Conservation (phyloP, 345 rosid genomes). For the Syzygium jambos region DNA sequence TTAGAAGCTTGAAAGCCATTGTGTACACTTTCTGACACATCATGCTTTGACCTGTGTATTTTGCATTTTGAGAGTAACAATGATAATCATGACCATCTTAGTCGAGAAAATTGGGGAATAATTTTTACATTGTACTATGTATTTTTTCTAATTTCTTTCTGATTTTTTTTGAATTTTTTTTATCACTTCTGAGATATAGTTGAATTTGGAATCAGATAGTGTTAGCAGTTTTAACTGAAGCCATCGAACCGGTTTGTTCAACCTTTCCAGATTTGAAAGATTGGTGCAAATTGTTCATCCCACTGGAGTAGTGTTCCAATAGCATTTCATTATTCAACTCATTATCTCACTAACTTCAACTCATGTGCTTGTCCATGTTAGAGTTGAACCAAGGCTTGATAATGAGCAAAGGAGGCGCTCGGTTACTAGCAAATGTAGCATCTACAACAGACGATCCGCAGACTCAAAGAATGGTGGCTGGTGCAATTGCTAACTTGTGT, state of each 20-base stretch:
- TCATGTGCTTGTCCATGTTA: conserved; percentile 10
- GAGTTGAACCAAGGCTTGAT: conserved; percentile 78
- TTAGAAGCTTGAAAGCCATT: background rate
- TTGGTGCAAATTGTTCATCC: background rate
- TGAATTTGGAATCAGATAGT: background rate
- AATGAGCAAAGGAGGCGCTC: conserved; percentile 85
- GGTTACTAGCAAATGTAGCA: conserved; percentile 64
- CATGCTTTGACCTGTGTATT: background rate
- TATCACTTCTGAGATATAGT: background rate
- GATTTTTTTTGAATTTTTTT: background rate
- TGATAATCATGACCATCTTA: background rate
- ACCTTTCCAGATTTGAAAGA: background rate
- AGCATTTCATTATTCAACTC: background rate
- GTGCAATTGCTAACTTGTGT: conserved; percentile 87
- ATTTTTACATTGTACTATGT: background rate
- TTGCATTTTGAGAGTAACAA: background rate
- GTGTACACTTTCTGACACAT: background rate
- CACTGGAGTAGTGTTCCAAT: background rate
- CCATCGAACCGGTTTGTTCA: background rate
- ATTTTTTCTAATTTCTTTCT: background rate
- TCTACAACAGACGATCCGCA: conserved; percentile 75
- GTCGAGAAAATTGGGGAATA: background rate
- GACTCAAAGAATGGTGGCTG: conserved; percentile 93
- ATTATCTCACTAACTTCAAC: background rate
- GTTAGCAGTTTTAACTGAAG: background rate